phyloP scores from a whole-genome alignment of 495 filamentous ascomycete species.

The Penicillium alfredii region DNA sequence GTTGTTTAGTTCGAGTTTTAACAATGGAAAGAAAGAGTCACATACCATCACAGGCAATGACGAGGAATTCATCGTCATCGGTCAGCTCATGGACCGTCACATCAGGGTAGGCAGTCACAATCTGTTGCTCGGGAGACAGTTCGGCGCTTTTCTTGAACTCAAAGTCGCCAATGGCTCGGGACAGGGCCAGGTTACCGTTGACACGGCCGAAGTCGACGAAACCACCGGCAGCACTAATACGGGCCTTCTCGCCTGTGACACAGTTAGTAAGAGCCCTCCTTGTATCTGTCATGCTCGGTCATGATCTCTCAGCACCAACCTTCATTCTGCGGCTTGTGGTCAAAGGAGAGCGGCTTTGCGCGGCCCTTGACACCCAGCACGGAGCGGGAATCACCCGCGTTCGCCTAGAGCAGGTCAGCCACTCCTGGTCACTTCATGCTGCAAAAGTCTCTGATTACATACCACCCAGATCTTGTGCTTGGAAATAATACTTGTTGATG shows the following conservation, averaged over 20 bases:
- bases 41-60: slow-evolving; percentile 95
- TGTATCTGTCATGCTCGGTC: slow-evolving; percentile 39
- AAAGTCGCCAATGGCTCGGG: slow-evolving; percentile 96
- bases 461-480: slow-evolving; percentile 93
- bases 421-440: background rate
- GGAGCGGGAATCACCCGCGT: slow-evolving; percentile 90
- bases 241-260: slow-evolving; percentile 78
- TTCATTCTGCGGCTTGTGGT: slow-evolving; percentile 98
- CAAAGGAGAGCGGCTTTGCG: slow-evolving; percentile 93
- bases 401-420: slow-evolving; percentile 56
- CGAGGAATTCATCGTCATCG: slow-evolving; percentile 93
- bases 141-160: slow-evolving; percentile 99
- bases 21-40: slow-evolving; percentile 3
- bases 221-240: slow-evolving; percentile 90
- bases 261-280: slow-evolving; percentile 10
- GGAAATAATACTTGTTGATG: slow-evolving; percentile 81
- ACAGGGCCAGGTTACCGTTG: slow-evolving; percentile 96
- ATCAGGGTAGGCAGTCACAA: slow-evolving; percentile 94
- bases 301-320: too few species aligned
- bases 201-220: slow-evolving; percentile 98
- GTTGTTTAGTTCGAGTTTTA: background rate
- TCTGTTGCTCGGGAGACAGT: slow-evolving; percentile 91
- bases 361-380: slow-evolving; percentile 93
- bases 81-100: slow-evolving; percentile 82
- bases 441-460: too few species aligned